Percentiles rank a stretch among this genome's conserved stretches.
Conservation (phyloP, 1,284 basidiomycete genomes). For the Crucibulum cyathiforme region DNA sequence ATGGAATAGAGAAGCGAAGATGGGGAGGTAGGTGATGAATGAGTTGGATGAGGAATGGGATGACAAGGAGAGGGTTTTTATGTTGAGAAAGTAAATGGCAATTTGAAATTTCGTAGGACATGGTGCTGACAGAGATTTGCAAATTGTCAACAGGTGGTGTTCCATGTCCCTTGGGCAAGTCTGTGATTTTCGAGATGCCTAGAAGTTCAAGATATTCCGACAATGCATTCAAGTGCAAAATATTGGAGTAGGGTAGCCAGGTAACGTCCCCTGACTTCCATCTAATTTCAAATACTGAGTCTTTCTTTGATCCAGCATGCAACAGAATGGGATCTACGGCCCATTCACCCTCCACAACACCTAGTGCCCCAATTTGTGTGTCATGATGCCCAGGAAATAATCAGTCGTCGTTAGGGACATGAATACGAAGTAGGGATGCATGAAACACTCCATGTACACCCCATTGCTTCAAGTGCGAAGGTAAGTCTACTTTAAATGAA, state of each 20-base stretch:
- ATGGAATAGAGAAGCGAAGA: neutral
- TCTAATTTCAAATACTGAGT: conserved; percentile 9
- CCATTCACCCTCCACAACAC: conserved; percentile 8
- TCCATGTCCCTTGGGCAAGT: no score
- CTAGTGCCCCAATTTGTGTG: conserved; percentile 1
- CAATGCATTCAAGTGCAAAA: neutral
- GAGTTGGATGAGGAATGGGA: neutral
- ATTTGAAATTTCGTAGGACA: neutral
- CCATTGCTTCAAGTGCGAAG: no score
- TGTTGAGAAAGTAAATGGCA: no score
- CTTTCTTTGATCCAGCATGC: conserved; percentile 1
- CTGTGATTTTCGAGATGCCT: no score
- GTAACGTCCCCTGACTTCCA: conserved; percentile 16
- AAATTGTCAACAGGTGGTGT: no score
- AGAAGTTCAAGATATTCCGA: no score
- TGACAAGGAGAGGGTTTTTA: no score
- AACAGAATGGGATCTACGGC: conserved; percentile 1
- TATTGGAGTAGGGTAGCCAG: conserved; percentile 8
- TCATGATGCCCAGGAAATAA: conserved; percentile 9
- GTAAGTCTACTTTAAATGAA: no score
- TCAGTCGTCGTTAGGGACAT: conserved; percentile 12
- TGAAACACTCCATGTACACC: conserved; percentile 1
- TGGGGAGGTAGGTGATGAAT: neutral
- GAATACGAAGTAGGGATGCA: conserved; percentile 5
- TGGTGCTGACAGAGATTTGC: no score